Evolutionary conservation across 169 alveolate species (phyloP), one percentile per base, ranked within the genome.

Genomic region (Cyclospora cayetanensis): DNA sequence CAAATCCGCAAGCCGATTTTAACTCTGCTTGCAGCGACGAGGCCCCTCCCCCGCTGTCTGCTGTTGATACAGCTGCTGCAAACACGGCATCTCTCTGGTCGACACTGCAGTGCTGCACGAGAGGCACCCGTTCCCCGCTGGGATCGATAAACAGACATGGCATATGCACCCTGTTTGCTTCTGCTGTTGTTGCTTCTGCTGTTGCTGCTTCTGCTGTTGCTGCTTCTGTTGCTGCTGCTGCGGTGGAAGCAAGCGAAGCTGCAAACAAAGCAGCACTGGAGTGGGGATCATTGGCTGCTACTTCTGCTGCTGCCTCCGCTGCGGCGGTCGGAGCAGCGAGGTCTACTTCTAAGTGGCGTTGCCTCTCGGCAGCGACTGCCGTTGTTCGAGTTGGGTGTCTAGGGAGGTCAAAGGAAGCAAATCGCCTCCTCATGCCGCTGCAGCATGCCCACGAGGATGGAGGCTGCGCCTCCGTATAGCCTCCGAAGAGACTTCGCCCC

Each of bases 91-190:
- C 53, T 31, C 53, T 1, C 37, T 15, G 41, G 53, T 29, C 83
- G 31, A 31, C 37, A 35, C 90, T 82, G 77, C 90, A 82, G 60
- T 82, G 90, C 63, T 27, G 27, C 63, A 82, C 63, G 20, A 82
- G 65, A 15, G 90, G 90, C 55, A 55, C 37, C 63, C 12, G 37
- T 11, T 27, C 90, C 18, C 90, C 90, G 9, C 60, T 77, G 29
- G 90, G 90, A 20, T 82, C 90, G 22, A 82, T 65, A 42, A 35
- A 82, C 29, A 82, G 77, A 35, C 18, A 55, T 5, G 90, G 90
- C 60, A 12, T 34, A 22, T 55, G 65, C n/a, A 82, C 90, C 2
- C 52, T 29, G 20, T 53, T 25, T 12, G 11, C 50, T 70, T 4
- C 50, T 70, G 11, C 82, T 70, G 39, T 29, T 60, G 22, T 29